Evolutionary conservation across 768 basidiomycete species (phyloP).

Genomic region (Agrocybe pediades): DNA sequence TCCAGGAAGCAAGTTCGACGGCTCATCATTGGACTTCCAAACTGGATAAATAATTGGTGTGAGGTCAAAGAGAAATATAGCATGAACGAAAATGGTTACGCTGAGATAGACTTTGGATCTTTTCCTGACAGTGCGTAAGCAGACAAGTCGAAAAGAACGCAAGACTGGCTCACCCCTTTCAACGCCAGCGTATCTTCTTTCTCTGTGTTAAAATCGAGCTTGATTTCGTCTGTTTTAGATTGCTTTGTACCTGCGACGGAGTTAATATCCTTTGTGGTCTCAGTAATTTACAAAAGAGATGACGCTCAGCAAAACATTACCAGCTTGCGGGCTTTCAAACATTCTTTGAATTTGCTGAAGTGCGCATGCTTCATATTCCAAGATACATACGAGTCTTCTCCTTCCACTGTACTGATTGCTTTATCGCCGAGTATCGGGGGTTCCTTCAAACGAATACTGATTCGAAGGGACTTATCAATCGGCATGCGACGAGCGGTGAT

Average conservation of each 20-base stretch:
- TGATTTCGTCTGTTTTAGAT: slow-evolving; percentile 15
- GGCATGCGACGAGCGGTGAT: slow-evolving; percentile 19
- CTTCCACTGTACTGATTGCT: slow-evolving; percentile 20
- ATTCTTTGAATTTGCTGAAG: slow-evolving; percentile 39
- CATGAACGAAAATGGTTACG: slow-evolving; percentile 5
- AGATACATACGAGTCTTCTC: slow-evolving; percentile 24
- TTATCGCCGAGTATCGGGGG: slow-evolving; percentile 41
- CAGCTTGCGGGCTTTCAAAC: slow-evolving; percentile 46
- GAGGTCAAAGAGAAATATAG: not conserved
- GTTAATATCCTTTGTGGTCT: slow-evolving; percentile 5
- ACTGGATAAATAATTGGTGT: slow-evolving; percentile 6
- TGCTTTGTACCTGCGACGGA: slow-evolving; percentile 13
- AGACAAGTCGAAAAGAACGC: not conserved
- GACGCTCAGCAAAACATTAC: slow-evolving; percentile 26
- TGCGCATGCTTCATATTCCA: slow-evolving; percentile 39
- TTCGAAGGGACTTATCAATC: slow-evolving; percentile 22
- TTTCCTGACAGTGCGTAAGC: slow-evolving; percentile 8
- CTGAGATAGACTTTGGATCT: slow-evolving; percentile 15
- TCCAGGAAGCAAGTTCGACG: not conserved
- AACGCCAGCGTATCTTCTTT: slow-evolving; percentile 3
- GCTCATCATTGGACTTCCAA: slow-evolving; percentile 4
- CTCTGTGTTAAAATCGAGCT: slow-evolving; percentile 9
- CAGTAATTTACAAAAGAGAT: not conserved
- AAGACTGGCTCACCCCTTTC: slow-evolving; percentile 7
- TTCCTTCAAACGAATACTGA: slow-evolving; percentile 32